Evolutionary conservation across 306 rosid genomes (phyloP).

Genomic region (Castanea sativa): DNA sequence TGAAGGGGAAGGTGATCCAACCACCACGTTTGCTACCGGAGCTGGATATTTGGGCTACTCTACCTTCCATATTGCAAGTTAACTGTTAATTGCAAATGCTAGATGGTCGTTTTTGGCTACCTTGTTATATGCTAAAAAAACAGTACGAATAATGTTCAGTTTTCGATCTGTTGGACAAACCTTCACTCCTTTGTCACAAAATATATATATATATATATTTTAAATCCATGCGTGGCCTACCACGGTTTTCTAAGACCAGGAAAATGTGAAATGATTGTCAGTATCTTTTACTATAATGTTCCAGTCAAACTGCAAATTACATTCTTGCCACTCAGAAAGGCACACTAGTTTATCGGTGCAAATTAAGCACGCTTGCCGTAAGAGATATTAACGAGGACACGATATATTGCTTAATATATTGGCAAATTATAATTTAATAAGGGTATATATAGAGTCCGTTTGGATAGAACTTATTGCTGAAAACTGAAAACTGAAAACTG

Average conservation of each 20-base stretch:
- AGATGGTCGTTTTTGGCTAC: not conserved
- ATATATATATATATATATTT: no score
- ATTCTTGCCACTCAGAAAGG: no score
- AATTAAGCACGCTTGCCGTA: no score
- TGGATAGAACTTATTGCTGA: no score
- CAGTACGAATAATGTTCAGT: not conserved
- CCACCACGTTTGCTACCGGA: slow-evolving; percentile 30
- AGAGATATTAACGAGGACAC: no score
- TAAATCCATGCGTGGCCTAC: not conserved
- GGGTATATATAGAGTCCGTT: no score
- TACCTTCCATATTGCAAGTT: slow-evolving; percentile 15
- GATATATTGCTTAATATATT: no score
- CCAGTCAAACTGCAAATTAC: not conserved
- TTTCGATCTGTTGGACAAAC: not conserved
- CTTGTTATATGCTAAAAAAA: not conserved
- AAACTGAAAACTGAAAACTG: no score
- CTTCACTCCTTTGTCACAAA: not conserved
- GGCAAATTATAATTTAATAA: no score
- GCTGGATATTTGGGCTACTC: slow-evolving; percentile 9
- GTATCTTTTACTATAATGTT: not conserved
- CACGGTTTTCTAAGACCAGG: not conserved
- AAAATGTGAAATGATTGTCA: not conserved
- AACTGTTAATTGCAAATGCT: not conserved
- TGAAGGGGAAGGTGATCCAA: slow-evolving; percentile 51
- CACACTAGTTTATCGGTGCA: no score